Evolutionary conservation across 2,329 filamentous ascomycete species (phyloP).

Genomic region (Botrytis aclada): DNA sequence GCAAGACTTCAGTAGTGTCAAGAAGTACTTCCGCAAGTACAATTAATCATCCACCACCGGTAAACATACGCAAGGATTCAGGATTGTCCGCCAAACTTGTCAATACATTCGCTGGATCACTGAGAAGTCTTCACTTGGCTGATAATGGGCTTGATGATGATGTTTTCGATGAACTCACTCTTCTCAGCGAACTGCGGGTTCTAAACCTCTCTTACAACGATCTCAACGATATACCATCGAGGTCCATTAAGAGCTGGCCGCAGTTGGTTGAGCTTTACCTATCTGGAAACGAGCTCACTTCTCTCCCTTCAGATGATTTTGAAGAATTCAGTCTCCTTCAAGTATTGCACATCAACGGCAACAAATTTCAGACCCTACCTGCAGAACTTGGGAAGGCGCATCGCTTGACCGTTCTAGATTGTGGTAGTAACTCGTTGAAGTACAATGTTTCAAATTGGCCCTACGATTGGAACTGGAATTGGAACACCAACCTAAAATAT

Average conservation of each 20-base stretch:
- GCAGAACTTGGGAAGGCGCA: slow-evolving; percentile 93
- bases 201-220: slow-evolving; percentile 95
- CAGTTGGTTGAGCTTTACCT: slow-evolving; percentile 89
- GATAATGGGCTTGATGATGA: slow-evolving; percentile 95
- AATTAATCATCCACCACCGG: slow-evolving; percentile 42
- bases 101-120: slow-evolving; percentile 82
- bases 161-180: slow-evolving; percentile 84
- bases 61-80: slow-evolving; percentile 78
- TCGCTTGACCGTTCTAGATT: slow-evolving; percentile 87
- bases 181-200: slow-evolving; percentile 78
- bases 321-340: slow-evolving; percentile 86
- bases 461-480: slow-evolving; percentile 99
- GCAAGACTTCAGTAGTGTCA: slow-evolving; percentile 81
- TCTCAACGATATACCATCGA: slow-evolving; percentile 84
- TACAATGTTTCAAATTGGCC: slow-evolving; percentile 99
- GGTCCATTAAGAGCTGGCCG: slow-evolving; percentile 85
- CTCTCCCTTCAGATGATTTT: slow-evolving; percentile 86
- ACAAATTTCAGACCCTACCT: slow-evolving; percentile 94
- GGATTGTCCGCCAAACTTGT: slow-evolving; percentile 74
- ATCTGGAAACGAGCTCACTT: slow-evolving; percentile 91
- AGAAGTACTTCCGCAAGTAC: slow-evolving; percentile 55
- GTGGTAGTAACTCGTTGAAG: slow-evolving; percentile 90
- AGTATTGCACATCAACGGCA: slow-evolving; percentile 91
- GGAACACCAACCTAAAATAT: slow-evolving; percentile 91
- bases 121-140: slow-evolving; percentile 81